These are phyloP conservation scores for Raffaelea albimanens DNA, from an alignment of 2,329 filamentous ascomycete species.

Conservation along the genomic window DNA sequence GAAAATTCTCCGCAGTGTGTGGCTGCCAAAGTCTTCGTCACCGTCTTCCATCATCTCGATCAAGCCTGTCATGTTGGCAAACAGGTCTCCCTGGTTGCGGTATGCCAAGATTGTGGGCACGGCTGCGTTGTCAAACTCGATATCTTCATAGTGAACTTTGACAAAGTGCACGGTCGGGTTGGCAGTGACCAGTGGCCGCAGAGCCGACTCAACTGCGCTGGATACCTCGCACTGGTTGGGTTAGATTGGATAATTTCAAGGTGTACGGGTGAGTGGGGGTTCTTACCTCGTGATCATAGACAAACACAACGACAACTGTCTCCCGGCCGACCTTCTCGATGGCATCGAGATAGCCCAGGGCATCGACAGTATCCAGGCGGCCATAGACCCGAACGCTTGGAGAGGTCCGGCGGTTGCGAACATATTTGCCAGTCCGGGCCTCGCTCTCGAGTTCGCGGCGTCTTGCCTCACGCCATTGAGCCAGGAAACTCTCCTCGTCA, in stretches of 20 bases:
- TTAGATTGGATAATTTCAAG: slow-evolving; percentile 13
- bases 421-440: slow-evolving; percentile 27
- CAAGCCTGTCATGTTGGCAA: slow-evolving; percentile 80
- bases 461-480: slow-evolving; percentile 74
- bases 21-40: slow-evolving; percentile 48
- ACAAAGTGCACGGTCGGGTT: slow-evolving; percentile 73
- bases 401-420: slow-evolving; percentile 58
- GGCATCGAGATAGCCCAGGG: slow-evolving; percentile 86
- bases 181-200: slow-evolving; percentile 63
- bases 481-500: slow-evolving; percentile 73
- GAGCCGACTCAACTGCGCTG: slow-evolving; percentile 65
- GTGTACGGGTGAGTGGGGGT: slow-evolving; percentile 21
- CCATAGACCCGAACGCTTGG: slow-evolving; percentile 74
- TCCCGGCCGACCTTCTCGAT: slow-evolving; percentile 80
- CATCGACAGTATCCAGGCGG: slow-evolving; percentile 74
- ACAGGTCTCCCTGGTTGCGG: slow-evolving; percentile 75
- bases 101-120: slow-evolving; percentile 87
- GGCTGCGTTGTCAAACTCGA: slow-evolving; percentile 84
- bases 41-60: slow-evolving; percentile 68
- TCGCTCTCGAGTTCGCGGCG: slow-evolving; percentile 66
- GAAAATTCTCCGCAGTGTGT: slow-evolving; percentile 43
- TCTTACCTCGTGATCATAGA: slow-evolving; percentile 75
- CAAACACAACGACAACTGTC: slow-evolving; percentile 83
- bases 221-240: slow-evolving; percentile 65
- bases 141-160: slow-evolving; percentile 83